A percentile compares a stretch with the other conserved stretches of the same genome.
Conservation (phyloP, 2,329 filamentous ascomycete genomes). For the Orbilia blumenaviensis region DNA sequence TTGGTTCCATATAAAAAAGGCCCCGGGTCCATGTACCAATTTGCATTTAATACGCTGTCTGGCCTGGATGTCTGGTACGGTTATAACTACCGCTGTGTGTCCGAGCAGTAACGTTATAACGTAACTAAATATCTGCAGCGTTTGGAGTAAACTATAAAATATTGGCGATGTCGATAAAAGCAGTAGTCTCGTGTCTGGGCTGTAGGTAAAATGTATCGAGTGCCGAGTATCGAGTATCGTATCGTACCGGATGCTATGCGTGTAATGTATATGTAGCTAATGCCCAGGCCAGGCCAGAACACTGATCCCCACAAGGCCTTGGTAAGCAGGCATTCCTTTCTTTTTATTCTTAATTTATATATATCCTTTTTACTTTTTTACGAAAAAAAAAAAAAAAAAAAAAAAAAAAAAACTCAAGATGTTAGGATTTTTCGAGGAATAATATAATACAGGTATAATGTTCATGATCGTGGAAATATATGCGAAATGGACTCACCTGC, state of each 20-base stretch:
- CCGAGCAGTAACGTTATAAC: not conserved
- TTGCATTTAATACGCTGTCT: not conserved
- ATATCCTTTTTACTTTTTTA: not conserved
- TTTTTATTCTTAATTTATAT: no score
- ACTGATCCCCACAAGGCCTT: not conserved
- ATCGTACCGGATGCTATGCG: not conserved
- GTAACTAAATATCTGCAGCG: no score
- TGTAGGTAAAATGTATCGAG: not conserved
- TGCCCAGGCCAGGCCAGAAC: not conserved
- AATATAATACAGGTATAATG: no score
- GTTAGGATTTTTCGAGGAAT: no score
- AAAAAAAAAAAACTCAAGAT: no score
- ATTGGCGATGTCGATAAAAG: no score
- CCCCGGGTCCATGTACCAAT: not conserved
- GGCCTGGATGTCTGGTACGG: not conserved
- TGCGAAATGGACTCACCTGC: constrained; percentile 32
- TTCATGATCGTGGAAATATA: no score
- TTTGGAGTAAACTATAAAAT: no score
- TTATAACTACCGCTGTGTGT: no score
- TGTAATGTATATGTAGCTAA: not conserved
- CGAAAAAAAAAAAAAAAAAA: no score
- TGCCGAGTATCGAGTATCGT: not conserved
- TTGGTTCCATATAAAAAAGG: constrained; percentile 33
- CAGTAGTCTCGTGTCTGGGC: no score
- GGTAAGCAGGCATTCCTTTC: not conserved